Percentiles rank a stretch among this genome's conserved stretches.
Conservation (phyloP, 208 protist species). For the Porcisia deanei region DNA sequence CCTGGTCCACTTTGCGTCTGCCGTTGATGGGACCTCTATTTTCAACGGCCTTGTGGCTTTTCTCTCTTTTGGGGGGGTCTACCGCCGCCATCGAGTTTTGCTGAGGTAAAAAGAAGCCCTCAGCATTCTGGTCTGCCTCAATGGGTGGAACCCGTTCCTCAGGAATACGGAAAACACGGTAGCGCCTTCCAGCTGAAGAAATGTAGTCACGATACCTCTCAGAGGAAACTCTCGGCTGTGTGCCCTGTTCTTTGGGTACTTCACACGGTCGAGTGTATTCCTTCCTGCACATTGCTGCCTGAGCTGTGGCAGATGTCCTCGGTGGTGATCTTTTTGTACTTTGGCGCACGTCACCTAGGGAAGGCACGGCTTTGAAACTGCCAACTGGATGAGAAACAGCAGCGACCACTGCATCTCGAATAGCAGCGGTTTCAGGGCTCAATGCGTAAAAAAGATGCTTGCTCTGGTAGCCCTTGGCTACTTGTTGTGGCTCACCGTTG, state of each 20-base stretch:
- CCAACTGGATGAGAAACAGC: background rate
- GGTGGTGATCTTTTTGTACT: background rate
- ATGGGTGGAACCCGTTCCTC: background rate
- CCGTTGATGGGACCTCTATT: background rate
- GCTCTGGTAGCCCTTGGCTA: background rate
- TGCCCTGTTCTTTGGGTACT: background rate
- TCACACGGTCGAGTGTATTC: background rate
- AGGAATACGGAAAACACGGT: background rate
- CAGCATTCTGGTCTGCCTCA: background rate
- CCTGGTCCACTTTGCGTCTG: background rate
- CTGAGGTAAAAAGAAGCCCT: background rate
- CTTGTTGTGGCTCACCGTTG: conserved; percentile 10
- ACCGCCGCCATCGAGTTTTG: background rate
- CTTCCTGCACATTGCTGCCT: background rate
- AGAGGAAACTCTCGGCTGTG: background rate
- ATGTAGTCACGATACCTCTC: conserved; percentile 4
- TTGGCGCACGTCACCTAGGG: background rate
- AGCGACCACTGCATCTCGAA: conserved; percentile 6
- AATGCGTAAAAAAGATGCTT: conserved; percentile 13
- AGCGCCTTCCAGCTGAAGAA: background rate
- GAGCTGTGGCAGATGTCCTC: background rate
- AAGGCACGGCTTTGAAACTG: background rate
- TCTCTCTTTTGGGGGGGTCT: background rate
- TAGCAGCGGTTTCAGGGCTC: conserved; percentile 8
- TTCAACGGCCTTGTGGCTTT: background rate